Evolutionary conservation across 345 rosid species (phyloP).

Genomic region (Populus alba): DNA sequence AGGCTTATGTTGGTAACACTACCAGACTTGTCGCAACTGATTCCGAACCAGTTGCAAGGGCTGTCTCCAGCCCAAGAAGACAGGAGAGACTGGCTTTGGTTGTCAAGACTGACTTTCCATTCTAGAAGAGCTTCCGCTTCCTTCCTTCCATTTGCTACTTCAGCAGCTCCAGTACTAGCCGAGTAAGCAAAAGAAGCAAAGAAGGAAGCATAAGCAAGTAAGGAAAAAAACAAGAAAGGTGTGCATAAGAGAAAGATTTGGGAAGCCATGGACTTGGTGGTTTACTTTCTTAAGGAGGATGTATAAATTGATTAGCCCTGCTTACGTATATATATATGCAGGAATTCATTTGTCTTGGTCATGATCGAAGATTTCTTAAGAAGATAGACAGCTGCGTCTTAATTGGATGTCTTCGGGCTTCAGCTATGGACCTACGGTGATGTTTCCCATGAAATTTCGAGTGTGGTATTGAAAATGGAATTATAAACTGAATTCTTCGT

Average conservation of each 20-base stretch:
- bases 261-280: background rate
- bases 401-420: too few species aligned
- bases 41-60: slow-evolving; percentile 19
- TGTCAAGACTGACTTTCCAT: slow-evolving; percentile 23
- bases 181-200: background rate
- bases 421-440: too few species aligned
- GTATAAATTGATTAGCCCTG: too few species aligned
- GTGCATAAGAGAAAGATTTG: background rate
- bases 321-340: background rate
- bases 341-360: too few species aligned
- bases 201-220: background rate
- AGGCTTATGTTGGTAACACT: slow-evolving; percentile 16
- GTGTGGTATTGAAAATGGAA: too few species aligned
- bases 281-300: too few species aligned
- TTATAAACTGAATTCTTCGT: too few species aligned
- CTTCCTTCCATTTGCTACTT: background rate
- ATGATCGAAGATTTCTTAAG: too few species aligned
- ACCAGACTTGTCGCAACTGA: background rate
- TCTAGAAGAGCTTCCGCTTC: slow-evolving; percentile 21
- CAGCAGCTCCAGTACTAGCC: background rate
- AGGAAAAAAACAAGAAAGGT: background rate
- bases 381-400: too few species aligned
- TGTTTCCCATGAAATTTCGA: too few species aligned
- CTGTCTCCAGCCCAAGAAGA: slow-evolving; percentile 6
- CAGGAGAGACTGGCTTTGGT: slow-evolving; percentile 1